Evolutionary conservation across 1,139 yeast genomes (phyloP).

Genomic region (Geotrichum restrictum): DNA sequence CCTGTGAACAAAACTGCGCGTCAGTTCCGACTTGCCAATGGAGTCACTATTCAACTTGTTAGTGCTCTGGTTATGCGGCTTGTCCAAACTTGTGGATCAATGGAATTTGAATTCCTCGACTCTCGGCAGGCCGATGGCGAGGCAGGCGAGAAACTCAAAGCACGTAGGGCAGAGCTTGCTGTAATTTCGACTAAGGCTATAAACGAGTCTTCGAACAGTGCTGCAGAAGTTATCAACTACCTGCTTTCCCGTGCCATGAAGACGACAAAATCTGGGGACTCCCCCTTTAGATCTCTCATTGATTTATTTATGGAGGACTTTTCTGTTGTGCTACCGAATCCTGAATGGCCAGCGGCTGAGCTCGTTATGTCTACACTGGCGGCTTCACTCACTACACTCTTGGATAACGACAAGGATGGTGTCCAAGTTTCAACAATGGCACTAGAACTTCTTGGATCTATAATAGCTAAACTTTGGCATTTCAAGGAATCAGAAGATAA

Average conservation of each 20-base stretch:
- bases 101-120: slow-evolving; percentile 26
- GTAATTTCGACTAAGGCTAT: slow-evolving; percentile 27
- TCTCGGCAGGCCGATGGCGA: slow-evolving; percentile 22
- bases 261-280: slow-evolving; percentile 29
- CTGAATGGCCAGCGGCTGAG: slow-evolving; percentile 63
- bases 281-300: slow-evolving; percentile 36
- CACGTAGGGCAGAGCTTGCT: slow-evolving; percentile 10
- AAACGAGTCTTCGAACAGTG: slow-evolving; percentile 42
- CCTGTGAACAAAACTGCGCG: slow-evolving; percentile 47
- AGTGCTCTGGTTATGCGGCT: slow-evolving; percentile 47
- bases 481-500: slow-evolving; percentile 22
- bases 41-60: slow-evolving; percentile 48
- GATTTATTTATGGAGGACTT: slow-evolving; percentile 58
- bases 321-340: slow-evolving; percentile 45
- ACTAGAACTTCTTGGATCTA: slow-evolving; percentile 53
- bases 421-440: slow-evolving; percentile 35
- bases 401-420: slow-evolving; percentile 24
- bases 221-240: slow-evolving; percentile 36
- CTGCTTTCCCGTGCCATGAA: slow-evolving; percentile 29
- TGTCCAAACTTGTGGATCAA: slow-evolving; percentile 44
- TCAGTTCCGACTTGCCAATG: slow-evolving; percentile 45
- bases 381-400: slow-evolving; percentile 40
- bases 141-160: slow-evolving; percentile 17
- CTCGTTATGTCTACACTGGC: slow-evolving; percentile 45
- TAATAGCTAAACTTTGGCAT: slow-evolving; percentile 47